A percentile compares a stretch with the other conserved stretches of the same genome.
These are phyloP conservation scores for Fraxinus nigra DNA, from an alignment of 305 asterid genomes.

Conservation along the genomic window DNA sequence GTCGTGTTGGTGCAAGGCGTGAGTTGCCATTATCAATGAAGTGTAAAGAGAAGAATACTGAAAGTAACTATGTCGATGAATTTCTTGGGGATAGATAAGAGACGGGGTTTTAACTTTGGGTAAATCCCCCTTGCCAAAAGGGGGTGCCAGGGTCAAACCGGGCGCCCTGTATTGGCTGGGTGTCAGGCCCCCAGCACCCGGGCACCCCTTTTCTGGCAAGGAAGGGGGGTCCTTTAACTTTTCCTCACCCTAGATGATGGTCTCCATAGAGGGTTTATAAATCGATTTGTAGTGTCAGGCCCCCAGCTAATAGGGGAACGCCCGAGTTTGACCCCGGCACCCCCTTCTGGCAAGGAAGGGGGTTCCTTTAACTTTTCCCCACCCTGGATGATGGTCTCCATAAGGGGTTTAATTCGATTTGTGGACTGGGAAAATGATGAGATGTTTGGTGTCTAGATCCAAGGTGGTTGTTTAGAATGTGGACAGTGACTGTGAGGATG, in stretches of 20 bases:
- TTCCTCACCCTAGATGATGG: no score
- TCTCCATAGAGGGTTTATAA: no score
- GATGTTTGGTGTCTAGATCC: not conserved
- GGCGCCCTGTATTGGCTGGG: no score
- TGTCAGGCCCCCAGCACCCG: no score
- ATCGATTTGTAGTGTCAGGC: no score
- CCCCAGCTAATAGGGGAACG: no score
- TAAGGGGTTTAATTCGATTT: not conserved
- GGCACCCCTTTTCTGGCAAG: no score
- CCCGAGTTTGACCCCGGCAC: no score
- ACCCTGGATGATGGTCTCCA: constrained; percentile 48
- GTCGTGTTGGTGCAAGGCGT: constrained; percentile 16
- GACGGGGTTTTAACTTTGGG: constrained; percentile 33
- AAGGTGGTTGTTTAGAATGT: constrained; percentile 13
- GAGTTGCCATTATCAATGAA: constrained; percentile 36
- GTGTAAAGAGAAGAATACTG: constrained; percentile 22
- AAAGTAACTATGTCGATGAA: constrained; percentile 28
- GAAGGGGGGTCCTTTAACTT: no score
- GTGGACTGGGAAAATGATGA: not conserved
- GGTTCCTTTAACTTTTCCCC: constrained; percentile 40
- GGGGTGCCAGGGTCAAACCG: no score
- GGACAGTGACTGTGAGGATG: constrained; percentile 22
- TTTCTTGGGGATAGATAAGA: constrained; percentile 39
- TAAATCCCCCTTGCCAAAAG: no score
- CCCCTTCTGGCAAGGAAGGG: no score